Evolutionary conservation across 2,329 filamentous ascomycete species (phyloP), one percentile per base, ranked within the genome.

Genomic region (Aspergillus sp.): DNA sequence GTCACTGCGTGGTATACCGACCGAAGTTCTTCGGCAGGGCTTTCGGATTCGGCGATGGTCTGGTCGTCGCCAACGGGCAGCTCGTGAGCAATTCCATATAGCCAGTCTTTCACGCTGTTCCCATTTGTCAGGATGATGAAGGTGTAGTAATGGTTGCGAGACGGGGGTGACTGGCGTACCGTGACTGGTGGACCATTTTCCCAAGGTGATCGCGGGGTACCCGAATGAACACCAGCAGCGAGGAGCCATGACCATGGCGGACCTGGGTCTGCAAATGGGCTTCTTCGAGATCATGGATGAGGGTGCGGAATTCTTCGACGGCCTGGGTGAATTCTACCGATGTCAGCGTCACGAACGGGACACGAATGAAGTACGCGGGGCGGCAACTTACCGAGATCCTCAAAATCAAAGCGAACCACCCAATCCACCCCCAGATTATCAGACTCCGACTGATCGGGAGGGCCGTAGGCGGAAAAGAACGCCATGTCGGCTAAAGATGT

Each of bases 231-330:
- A 98, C 79, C 52, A 98, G 82, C 45, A 98, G 80, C 3, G 91
- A 91, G 57, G 85, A 82, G 29, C 87, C 84, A 65, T 90, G 87
- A 58, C 92, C 92, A 68, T 88, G 87, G 64, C 95, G 90, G 54
- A 96, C 93, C 77, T 97, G 92, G 10, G 91, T 92, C 47, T 90
- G 86, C 63, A 98, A 83, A n/a, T 94, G 93, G 49, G 93, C 90
- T 52, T 83, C 81, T 32, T 90, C 86, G 45, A 99, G 84, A 45
- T 87, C 85, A 69, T 90, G 80, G 68, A 96, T 84, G 46, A 98
- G 87, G 70, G 89, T 87, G 64, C 90, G 85, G 72, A 96, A 96
- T 67, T 88, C 84, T 16, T 87, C 85, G 71, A 89, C 85, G 16
- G 92, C 91, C 72, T 90, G 82, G 45, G 80, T 77, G 67, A 85